Evolutionary conservation across 2,329 filamentous ascomycete genomes (phyloP).

Genomic region (Simplicillium sp.): DNA sequence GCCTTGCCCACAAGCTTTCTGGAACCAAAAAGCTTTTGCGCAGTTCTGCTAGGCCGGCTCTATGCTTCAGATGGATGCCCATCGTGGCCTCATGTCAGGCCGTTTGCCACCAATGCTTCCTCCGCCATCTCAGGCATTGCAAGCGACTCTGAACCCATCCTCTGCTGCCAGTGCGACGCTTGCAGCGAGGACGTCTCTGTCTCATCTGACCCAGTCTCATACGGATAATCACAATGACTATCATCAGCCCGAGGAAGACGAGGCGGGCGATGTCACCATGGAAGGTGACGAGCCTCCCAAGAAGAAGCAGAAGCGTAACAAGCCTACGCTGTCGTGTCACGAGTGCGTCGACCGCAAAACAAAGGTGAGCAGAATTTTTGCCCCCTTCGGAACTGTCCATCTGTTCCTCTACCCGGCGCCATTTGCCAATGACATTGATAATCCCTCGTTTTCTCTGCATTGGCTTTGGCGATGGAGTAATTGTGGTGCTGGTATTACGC

Average conservation of each 20-base stretch:
- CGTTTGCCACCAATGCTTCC: no score
- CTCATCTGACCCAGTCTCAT: background rate
- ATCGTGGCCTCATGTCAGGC: no score
- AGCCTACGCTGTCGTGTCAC: slow-evolving; percentile 69
- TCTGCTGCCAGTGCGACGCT: no score
- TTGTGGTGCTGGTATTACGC: no score
- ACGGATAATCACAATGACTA: slow-evolving; percentile 3
- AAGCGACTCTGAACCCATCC: no score
- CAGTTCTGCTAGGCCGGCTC: no score
- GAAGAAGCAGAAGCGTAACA: slow-evolving; percentile 78
- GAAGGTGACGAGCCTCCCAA: slow-evolving; percentile 30
- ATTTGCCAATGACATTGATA: background rate
- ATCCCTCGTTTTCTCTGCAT: background rate
- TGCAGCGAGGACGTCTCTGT: background rate
- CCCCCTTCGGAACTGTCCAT: background rate
- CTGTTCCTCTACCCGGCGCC: background rate
- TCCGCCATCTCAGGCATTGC: no score
- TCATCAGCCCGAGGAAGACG: slow-evolving; percentile 3
- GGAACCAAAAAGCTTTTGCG: no score
- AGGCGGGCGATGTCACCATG: background rate
- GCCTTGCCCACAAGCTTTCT: no score
- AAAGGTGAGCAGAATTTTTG: slow-evolving; percentile 43
- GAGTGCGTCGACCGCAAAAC: slow-evolving; percentile 79
- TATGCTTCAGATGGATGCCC: no score
- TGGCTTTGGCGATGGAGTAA: background rate